Percentiles rank a stretch among this genome's conserved stretches.
Evolutionary conservation across 306 rosid genomes (phyloP).

Genomic region (Herpetospermum pedunculosum): DNA sequence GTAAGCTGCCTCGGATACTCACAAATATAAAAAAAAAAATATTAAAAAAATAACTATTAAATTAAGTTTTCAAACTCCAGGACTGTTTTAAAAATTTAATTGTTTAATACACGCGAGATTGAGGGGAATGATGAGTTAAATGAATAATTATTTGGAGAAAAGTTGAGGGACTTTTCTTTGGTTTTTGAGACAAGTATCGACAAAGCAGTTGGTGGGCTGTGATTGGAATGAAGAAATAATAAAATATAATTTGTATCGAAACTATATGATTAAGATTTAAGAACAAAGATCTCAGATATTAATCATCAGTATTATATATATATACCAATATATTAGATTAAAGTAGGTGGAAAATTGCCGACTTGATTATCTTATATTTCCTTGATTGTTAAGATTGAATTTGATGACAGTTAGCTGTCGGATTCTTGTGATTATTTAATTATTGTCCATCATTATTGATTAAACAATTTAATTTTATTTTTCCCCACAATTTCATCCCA

Average conservation of each 20-base stretch:
- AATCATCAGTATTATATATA: neutral
- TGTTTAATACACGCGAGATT: neutral
- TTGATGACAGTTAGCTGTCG: neutral
- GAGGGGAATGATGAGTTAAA: neutral
- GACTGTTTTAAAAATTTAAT: too few relatives aligned
- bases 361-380: neutral
- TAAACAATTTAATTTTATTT: neutral
- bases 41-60: too few relatives aligned
- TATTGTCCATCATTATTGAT: neutral
- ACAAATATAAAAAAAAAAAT: too few relatives aligned
- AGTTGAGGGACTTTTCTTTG: neutral
- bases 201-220: constrained; percentile 5
- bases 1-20: too few relatives aligned
- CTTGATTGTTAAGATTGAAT: neutral
- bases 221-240: neutral
- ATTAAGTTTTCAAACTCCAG: too few relatives aligned
- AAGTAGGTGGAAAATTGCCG: neutral
- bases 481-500: neutral
- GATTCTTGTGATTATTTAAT: neutral
- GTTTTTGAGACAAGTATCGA: neutral
- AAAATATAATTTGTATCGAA: neutral
- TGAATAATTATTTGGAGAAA: neutral
- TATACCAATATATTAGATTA: neutral
- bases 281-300: neutral
- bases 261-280: neutral